Percentiles rank a stretch among this genome's conserved stretches.
phyloP scores from a whole-genome alignment of 768 basidiomycete genomes.

The Termitomyces eurrhizus region DNA sequence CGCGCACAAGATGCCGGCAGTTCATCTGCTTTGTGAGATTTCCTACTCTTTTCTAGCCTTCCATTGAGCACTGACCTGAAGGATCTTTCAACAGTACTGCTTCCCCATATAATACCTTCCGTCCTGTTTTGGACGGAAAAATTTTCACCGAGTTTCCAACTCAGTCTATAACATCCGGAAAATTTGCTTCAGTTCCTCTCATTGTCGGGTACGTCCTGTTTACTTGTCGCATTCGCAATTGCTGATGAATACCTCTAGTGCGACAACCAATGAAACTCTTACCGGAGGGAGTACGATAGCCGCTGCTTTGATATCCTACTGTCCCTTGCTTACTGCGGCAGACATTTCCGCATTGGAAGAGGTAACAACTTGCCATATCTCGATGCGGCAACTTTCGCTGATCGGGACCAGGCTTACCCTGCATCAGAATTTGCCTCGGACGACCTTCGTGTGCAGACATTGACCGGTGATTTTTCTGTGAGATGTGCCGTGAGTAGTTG shows the following conservation, averaged over 20 bases:
- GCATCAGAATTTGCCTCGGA: constrained; percentile 38
- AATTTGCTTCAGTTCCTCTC: constrained; percentile 48
- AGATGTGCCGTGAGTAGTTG: constrained; percentile 47
- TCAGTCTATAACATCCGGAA: constrained; percentile 36
- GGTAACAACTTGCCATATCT: constrained; percentile 14
- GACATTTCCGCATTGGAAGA: constrained; percentile 35
- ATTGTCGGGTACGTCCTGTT: constrained; percentile 48
- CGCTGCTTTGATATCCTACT: constrained; percentile 34
- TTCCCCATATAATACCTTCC: constrained; percentile 42
- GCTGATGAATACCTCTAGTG: constrained; percentile 21
- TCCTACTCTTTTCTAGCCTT: not conserved
- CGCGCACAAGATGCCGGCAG: constrained; percentile 48
- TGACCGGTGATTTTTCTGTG: constrained; percentile 46
- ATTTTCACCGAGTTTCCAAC: constrained; percentile 50
- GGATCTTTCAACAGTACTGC: constrained; percentile 26
- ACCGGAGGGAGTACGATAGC: constrained; percentile 36
- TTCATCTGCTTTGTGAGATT: constrained; percentile 38
- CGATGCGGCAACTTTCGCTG: not conserved
- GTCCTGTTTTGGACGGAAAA: constrained; percentile 52
- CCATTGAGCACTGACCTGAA: not conserved
- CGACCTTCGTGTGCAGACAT: constrained; percentile 37
- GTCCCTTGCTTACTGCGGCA: constrained; percentile 38
- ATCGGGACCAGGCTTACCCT: constrained; percentile 34
- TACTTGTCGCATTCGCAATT: not conserved
- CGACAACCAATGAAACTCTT: constrained; percentile 60